A percentile compares a stretch with the other conserved stretches of the same genome.
Evolutionary conservation across 345 rosid species (phyloP).

Genomic region (Cardamine chenopodiifolia): DNA sequence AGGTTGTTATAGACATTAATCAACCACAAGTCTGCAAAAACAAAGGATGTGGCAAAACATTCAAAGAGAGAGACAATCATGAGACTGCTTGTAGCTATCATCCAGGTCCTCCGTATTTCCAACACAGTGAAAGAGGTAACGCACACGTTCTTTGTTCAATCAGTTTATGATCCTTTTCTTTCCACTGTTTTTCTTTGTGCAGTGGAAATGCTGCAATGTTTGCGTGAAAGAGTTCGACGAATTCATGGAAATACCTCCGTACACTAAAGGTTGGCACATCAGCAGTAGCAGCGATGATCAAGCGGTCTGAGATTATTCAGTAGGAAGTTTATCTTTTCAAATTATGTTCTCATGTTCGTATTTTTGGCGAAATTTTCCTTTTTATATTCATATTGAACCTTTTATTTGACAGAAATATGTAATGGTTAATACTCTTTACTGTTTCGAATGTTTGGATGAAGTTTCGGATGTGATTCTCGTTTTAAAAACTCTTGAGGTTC

Average conservation of each 20-base stretch:
- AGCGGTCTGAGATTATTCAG: conserved; percentile 28
- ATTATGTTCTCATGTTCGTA: neutral
- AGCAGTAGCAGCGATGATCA: conserved; percentile 44
- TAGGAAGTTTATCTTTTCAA: neutral
- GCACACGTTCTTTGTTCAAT: neutral
- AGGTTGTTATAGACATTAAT: conserved; percentile 61
- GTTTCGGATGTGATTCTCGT: neutral
- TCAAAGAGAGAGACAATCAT: conserved; percentile 87
- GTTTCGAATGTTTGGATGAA: neutral
- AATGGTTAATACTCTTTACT: neutral
- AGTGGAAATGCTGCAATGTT: conserved; percentile 97
- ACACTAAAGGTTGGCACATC: conserved; percentile 91
- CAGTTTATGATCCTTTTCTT: neutral
- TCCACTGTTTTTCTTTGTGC: conserved; percentile 32
- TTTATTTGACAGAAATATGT: conserved; percentile 6
- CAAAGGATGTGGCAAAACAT: conserved; percentile 77
- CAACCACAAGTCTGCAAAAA: conserved; percentile 81
- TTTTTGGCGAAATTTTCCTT: neutral
- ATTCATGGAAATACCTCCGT: conserved; percentile 88
- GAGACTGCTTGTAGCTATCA: conserved; percentile 80
- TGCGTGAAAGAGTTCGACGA: conserved; percentile 94
- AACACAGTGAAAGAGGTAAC: conserved; percentile 81
- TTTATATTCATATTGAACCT: neutral
- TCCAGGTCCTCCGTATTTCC: conserved; percentile 96
- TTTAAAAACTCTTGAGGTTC: neutral